Conservation (phyloP, 1,139 yeast genomes). For the Debaryomycetaceae sp. region DNA sequence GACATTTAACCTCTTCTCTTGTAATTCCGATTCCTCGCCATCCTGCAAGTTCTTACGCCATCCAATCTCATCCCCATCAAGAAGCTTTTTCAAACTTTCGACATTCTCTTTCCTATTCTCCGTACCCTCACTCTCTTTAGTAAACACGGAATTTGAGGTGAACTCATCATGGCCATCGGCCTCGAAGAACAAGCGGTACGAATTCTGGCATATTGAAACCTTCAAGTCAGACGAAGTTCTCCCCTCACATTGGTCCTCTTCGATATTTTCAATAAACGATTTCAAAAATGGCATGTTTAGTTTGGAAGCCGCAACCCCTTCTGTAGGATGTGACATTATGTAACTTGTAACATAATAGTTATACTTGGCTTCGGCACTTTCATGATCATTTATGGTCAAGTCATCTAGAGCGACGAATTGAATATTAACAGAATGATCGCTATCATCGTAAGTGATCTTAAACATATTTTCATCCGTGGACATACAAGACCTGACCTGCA, state of each 20-base stretch:
- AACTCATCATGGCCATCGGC: constrained; percentile 80
- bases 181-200: constrained; percentile 79
- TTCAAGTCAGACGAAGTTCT: constrained; percentile 67
- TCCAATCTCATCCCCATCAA: constrained; percentile 35
- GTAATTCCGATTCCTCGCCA: constrained; percentile 16
- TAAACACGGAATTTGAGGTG: constrained; percentile 51
- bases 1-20: constrained; percentile 20
- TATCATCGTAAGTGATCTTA: constrained; percentile 69
- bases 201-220: constrained; percentile 75
- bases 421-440: constrained; percentile 54
- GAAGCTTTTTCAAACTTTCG: constrained; percentile 20
- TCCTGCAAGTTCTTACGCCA: constrained; percentile 36
- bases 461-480: constrained; percentile 88
- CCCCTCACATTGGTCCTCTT: constrained; percentile 64
- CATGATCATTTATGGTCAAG: constrained; percentile 75
- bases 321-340: constrained; percentile 94
- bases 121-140: constrained; percentile 25
- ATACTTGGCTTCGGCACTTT: constrained; percentile 77
- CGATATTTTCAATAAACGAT: constrained; percentile 54
- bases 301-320: constrained; percentile 85
- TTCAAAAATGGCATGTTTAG: constrained; percentile 72
- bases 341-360: constrained; percentile 91
- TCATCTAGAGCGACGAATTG: constrained; percentile 88
- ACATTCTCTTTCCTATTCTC: constrained; percentile 23
- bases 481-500: constrained; percentile 81